Base-by-base conservation (phyloP, 257 asterid genomes). In the Solanum appendiculatum region DNA sequence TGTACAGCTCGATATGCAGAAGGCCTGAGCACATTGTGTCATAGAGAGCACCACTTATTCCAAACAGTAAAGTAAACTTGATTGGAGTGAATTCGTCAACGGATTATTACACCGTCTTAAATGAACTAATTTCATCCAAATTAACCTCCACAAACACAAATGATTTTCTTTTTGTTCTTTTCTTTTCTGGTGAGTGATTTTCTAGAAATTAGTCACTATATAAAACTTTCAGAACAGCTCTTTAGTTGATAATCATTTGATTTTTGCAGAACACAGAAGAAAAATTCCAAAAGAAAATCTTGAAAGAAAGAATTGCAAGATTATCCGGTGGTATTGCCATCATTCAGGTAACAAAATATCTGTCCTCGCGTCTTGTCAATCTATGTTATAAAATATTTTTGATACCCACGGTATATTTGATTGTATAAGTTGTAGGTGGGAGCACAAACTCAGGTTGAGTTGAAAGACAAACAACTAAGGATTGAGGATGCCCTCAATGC, bases 401-500 rank as follows among this genome's bases (percentile, higher is more conserved):
- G 27, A 48, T 29, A 9, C 20, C 42, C 42, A 81, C 27, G 31
- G 60, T 82, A 63, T 40, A 73, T 46, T 56, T 42, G 70, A 29
- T 46, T 83, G 20, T 44, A 72, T 85, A 56, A 31, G 68, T 29
- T 78, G 58, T 83, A 94, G 98, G 98, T 96, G 25, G 99, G 98
- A 89, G 98, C 99, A 86, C 98, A 91, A 86, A 96, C 99, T 3
- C 94, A 91, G 40, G 91, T 95, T 8, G 98, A 95, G 92, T 91
- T 96, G 86, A 96, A 96, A 89, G 96, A 96, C 82, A 96, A 94
- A 91, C 98, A 93, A 68, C 91, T 96, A n/a, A 93, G 95, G 90
- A 93, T 91, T 86, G 98, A 96, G 90, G 98, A 96, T 90, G 98
- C 98, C 60, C 89, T 96, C 74, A 94, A 94, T 92, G 98, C 98